Base-by-base conservation (phyloP, 2,329 filamentous ascomycete species). In the Colletotrichum sojae region DNA sequence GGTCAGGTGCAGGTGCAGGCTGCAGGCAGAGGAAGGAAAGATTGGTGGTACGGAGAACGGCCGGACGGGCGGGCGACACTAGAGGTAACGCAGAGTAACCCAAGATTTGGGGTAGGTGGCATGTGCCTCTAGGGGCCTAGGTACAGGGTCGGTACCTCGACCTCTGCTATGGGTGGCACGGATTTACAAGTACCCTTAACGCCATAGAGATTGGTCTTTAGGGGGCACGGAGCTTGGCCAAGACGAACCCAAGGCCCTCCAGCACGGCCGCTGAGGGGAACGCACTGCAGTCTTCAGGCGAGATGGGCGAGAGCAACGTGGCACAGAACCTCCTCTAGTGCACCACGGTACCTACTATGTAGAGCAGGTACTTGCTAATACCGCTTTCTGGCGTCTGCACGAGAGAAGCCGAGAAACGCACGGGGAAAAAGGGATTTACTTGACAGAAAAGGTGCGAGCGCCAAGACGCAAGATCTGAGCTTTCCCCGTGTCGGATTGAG, bases 381-480 rank as follows among this genome's bases (percentile, higher is more conserved):
- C 22, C 15, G 22, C n/a, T 12, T 36, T 12, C 31, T 36, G 31
- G 31, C 31, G 31, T 36, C 31, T 36, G 31, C 31, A 10, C 31
- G 10, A 36, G 10, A 36, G 9, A 36, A 36, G 31, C 31, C 31
- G 39, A 18, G 27, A 48, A 46, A 43, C 22, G 31, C 43, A 51
- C 27, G 39, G 40, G 22, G 16, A 49, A 51, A 9, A 58, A 25
- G 22, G 22, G 3, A 25, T 25, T 25, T 3, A 36, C 40, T n/a
- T n/a, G 13, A 20, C 5, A 43, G 53, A 45, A 6, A 53, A 13
- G 13, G 18, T 27, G 16, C 22, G 58, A 20, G 61, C 54, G 59
- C 62, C 67, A 67, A 69, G 62, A 60, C 43, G 18, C 55, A n/a
- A 61, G 49, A 69, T 69, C 56, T 66, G 66, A 65, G 53, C 54